Percentiles rank a stretch among this genome's conserved stretches.
Conservation (phyloP, 371 early-diverging fungal species). For the Mucor racemosus region DNA sequence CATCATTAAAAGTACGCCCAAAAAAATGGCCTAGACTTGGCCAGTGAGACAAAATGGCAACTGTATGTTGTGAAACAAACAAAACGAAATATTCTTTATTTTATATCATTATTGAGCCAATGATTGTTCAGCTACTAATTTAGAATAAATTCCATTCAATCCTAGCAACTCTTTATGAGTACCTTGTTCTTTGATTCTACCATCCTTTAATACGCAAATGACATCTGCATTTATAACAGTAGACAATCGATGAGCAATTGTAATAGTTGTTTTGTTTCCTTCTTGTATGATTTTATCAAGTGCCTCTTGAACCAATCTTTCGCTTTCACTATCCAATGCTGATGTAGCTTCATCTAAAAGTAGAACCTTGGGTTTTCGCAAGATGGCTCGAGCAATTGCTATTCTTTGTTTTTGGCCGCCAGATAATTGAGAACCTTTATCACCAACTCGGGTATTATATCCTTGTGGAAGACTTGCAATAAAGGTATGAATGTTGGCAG, state of each 20-base stretch:
- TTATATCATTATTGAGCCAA: not conserved
- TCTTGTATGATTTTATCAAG: conserved; percentile 73
- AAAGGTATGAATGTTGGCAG: conserved; percentile 81
- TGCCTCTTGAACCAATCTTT: conserved; percentile 87
- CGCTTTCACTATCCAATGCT: conserved; percentile 88
- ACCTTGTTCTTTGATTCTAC: conserved; percentile 82
- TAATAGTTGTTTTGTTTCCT: conserved; percentile 64
- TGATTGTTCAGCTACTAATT: conserved; percentile 39
- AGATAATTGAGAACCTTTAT: conserved; percentile 72
- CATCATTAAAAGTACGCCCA: no score
- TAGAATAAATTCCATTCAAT: conserved; percentile 35
- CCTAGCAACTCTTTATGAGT: conserved; percentile 73
- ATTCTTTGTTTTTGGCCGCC: conserved; percentile 80
- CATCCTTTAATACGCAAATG: conserved; percentile 76
- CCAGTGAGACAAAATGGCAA: not conserved
- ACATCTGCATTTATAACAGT: conserved; percentile 77
- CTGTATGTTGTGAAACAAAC: not conserved
- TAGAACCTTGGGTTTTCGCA: conserved; percentile 87
- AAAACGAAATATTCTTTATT: not conserved
- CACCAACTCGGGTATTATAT: conserved; percentile 82
- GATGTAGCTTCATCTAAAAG: conserved; percentile 97
- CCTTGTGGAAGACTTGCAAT: conserved; percentile 69
- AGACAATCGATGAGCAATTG: conserved; percentile 77
- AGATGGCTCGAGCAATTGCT: conserved; percentile 69
- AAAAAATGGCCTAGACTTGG: not conserved